Evolutionary conservation across 2,329 filamentous ascomycete species (phyloP), one percentile per base, ranked within the genome.

Genomic region (Fusarium nurragi): DNA sequence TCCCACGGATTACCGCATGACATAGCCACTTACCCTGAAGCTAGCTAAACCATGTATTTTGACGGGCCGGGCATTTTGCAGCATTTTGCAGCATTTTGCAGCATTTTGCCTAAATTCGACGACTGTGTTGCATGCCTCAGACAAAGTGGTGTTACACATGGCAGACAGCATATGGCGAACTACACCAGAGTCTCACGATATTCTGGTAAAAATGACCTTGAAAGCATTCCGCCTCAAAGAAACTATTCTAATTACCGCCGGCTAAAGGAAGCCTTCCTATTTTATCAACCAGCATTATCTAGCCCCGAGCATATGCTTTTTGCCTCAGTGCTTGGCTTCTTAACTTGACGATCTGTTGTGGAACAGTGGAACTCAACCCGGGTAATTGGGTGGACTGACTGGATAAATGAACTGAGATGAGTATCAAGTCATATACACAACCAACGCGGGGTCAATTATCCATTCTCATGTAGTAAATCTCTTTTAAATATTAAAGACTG

Each of bases 391-490:
- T 58, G 32, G 49, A 32, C 41, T 52, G 43, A 48, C 60, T 70
- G 69, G 69, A 57, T 71, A 71, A 71, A 71, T 65, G 45, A 43
- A 50, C 28, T 23, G 46, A 43, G 41, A 44, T 53, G 48, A 65
- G 51, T 64, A 60, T 67, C 40, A 58, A 47, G 46, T 57, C 38
- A 26, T 40, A 51, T 48, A 51, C 32, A 58, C 64, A 57, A 43
- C 46, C 37, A 45, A 55, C 51, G 57, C 60, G 66, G 68, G 68
- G 68, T 62, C 43, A 60, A 53, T 51, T 47, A 57, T 47, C 36
- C 49, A 55, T 55, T 34, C 23, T 44, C 25, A 56, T 44, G 23
- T 19, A 34, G 22, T n/a, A 16, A 48, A 43, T 62, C 30, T 56
- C 36, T 18, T 32, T 32, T 18, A 45, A 18, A 53, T 41, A 60